These are phyloP conservation scores for Leccinum pachyderme DNA, from an alignment of 1,284 basidiomycete genomes.

Conservation along the genomic window DNA sequence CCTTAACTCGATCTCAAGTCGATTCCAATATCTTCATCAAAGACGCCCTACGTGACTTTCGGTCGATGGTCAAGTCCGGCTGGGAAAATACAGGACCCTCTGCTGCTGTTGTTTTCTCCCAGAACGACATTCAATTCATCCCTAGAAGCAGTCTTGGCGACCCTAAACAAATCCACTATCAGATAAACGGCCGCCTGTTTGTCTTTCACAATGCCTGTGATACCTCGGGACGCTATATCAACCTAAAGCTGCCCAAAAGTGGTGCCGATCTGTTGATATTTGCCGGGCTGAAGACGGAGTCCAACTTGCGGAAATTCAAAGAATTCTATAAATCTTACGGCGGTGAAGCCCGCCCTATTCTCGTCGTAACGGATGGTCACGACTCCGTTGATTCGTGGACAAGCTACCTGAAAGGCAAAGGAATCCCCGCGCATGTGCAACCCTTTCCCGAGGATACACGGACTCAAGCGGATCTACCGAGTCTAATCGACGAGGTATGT, in stretches of 20 bases:
- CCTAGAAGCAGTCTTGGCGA: slow-evolving; percentile 20
- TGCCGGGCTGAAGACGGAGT: slow-evolving; percentile 11
- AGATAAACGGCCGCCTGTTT: slow-evolving; percentile 27
- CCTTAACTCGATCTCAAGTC: slow-evolving; percentile 10
- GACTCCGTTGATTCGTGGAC: slow-evolving; percentile 14
- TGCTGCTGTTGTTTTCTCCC: slow-evolving; percentile 21
- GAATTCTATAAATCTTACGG: slow-evolving; percentile 19
- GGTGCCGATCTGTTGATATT: slow-evolving; percentile 28
- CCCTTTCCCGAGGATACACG: slow-evolving; percentile 2
- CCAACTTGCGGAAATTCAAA: slow-evolving; percentile 14
- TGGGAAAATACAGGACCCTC: slow-evolving; percentile 26
- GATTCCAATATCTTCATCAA: slow-evolving; percentile 26
- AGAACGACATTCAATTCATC: slow-evolving; percentile 20
- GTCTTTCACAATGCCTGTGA: slow-evolving; percentile 23
- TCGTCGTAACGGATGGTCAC: slow-evolving; percentile 22
- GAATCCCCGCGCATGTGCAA: slow-evolving; percentile 20
- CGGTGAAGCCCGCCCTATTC: slow-evolving; percentile 27
- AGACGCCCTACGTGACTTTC: slow-evolving; percentile 26
- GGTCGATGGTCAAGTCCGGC: slow-evolving; percentile 25
- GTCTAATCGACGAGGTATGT: slow-evolving; percentile 24
- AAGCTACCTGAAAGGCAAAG: slow-evolving; percentile 7
- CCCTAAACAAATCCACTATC: slow-evolving; percentile 19
- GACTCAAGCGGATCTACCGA: slow-evolving; percentile 4
- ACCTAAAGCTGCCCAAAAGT: slow-evolving; percentile 21
- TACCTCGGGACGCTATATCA: slow-evolving; percentile 13